These are phyloP conservation scores for Lolium rigidum DNA, from an alignment of 176 grass and related monocot genomes.

Conservation along the genomic window DNA sequence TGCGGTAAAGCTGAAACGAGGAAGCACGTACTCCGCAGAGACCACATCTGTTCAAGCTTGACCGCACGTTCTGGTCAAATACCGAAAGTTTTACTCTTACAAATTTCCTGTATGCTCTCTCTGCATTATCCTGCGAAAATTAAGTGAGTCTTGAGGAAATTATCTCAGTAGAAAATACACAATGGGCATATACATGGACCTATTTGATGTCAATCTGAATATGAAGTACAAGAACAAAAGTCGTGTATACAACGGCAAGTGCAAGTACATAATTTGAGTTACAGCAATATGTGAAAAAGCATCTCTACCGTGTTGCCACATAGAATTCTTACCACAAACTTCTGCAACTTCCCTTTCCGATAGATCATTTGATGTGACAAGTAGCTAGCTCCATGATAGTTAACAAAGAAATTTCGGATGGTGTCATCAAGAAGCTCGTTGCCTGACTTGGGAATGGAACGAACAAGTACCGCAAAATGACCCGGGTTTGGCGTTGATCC, in stretches of 20 bases:
- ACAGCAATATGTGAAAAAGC: background rate
- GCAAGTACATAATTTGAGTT: slow-evolving; percentile 1
- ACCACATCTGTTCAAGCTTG: slow-evolving; percentile 70
- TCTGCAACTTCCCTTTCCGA: slow-evolving; percentile 71
- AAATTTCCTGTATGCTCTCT: slow-evolving; percentile 81
- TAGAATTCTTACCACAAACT: slow-evolving; percentile 64
- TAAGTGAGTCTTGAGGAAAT: slow-evolving; percentile 27
- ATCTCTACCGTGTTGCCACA: background rate
- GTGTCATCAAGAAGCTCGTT: slow-evolving; percentile 62
- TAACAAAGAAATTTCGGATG: slow-evolving; percentile 85
- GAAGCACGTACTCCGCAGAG: slow-evolving; percentile 77
- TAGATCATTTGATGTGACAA: slow-evolving; percentile 89
- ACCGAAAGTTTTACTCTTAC: slow-evolving; percentile 56
- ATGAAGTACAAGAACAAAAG: background rate
- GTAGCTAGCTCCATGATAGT: slow-evolving; percentile 95
- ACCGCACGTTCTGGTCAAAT: slow-evolving; percentile 57
- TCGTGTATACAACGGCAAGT: background rate
- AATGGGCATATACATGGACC: background rate
- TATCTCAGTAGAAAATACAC: background rate
- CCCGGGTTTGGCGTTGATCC: slow-evolving; percentile 63
- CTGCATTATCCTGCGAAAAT: slow-evolving; percentile 68
- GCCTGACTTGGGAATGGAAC: slow-evolving; percentile 73
- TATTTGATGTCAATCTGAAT: background rate
- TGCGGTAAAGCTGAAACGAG: slow-evolving; percentile 64
- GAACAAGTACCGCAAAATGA: slow-evolving; percentile 85